Evolutionary conservation across 345 rosid genomes (phyloP), one percentile per base, ranked within the genome.

Genomic region (Rhizophora mangle): DNA sequence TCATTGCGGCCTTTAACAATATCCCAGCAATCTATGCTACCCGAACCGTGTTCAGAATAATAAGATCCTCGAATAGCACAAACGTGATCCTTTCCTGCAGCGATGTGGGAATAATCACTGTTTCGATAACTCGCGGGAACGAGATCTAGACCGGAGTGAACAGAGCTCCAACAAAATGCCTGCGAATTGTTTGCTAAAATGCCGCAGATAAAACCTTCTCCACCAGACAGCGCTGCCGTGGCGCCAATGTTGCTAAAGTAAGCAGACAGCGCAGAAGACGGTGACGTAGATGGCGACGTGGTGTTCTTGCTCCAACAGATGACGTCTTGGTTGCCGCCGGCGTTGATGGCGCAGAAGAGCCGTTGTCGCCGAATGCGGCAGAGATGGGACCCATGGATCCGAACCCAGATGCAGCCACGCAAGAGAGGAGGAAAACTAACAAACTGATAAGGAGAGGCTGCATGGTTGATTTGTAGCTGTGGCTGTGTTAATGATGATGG

Each of bases 341-440:
- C 98, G 65, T 85, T 92, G 67, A 93, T 93, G 85, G 98, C 97
- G 76, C 99, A 95, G 85, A 95, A 95, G 72, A 88, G 5, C 93
- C 91, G 72, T 79, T 71, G n/a, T 72, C 79, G 29, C 96, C 99
- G 22, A 89, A 95, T 0, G 96, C 84, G 3, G 96, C 95, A 6
- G 96, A 83, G 68, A 91, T 83, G 19, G 96, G 86, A 8, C 95
- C 98, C 80, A 87, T 79, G 51, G 96, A 89, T 75, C 98, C 96
- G 59, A 80, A 94, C 70, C 89, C 95, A 74, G 81, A 85, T 72
- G 78, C 88, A 63, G 66, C 29, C 22, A 49, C 79, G 70, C 70
- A 52, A 34, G 66, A 72, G 47, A 76, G 67, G 7, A 70, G 65
- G 1, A 84, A 78, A 16, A 73, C 8, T 24, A 89, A 61, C 16